Conservation (phyloP, 495 filamentous ascomycete genomes). For the Penicillium turbatum region DNA sequence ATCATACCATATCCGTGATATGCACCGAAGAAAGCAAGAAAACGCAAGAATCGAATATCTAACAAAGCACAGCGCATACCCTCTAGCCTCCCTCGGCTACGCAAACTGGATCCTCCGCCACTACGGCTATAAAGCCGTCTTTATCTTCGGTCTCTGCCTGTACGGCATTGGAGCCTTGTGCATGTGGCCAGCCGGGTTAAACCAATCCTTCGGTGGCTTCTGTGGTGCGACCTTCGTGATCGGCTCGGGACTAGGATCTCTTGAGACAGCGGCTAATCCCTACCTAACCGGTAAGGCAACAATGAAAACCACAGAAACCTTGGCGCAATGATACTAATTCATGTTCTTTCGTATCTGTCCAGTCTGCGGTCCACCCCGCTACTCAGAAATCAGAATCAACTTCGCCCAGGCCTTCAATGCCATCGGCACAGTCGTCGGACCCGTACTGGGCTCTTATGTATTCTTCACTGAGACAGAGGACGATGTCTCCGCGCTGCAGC, state of each 20-base stretch:
- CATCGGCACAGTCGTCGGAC: conserved; percentile 60
- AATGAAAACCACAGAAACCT: not conserved
- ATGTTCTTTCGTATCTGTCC: conserved; percentile 1
- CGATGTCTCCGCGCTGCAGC: conserved; percentile 44
- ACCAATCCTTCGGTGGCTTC: conserved; percentile 56
- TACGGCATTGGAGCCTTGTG: conserved; percentile 53
- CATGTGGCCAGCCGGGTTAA: conserved; percentile 51
- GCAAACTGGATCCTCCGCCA: conserved; percentile 53
- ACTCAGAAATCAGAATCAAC: conserved; percentile 57
- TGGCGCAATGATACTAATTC: not conserved
- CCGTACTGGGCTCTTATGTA: conserved; percentile 62
- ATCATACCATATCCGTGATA: not conserved
- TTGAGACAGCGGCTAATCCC: conserved; percentile 56
- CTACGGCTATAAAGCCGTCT: conserved; percentile 50
- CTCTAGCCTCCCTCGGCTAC: conserved; percentile 57
- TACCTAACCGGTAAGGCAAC: conserved; percentile 44
- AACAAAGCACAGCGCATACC: conserved; percentile 44
- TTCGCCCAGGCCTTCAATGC: conserved; percentile 66
- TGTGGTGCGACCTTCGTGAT: conserved; percentile 58
- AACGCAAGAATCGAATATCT: not conserved
- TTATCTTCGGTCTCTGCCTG: conserved; percentile 48
- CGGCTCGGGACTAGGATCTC: conserved; percentile 49
- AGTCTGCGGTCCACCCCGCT: conserved; percentile 50
- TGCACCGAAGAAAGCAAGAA: not conserved
- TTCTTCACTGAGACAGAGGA: conserved; percentile 57